Evolutionary conservation across 306 rosid genomes (phyloP).

Genomic region (Prunus dulcis): DNA sequence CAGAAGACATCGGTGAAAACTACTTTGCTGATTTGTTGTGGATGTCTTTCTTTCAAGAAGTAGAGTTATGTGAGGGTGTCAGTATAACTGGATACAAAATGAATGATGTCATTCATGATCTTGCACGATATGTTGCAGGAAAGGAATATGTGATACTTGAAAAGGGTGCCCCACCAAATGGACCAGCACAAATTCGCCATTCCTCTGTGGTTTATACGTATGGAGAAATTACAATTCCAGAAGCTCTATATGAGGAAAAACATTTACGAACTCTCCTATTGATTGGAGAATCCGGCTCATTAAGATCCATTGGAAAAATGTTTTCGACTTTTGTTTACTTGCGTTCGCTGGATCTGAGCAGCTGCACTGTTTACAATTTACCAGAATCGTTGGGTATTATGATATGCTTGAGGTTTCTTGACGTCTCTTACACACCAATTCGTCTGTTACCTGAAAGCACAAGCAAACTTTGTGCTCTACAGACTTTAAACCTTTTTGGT

Average conservation of each 20-base stretch:
- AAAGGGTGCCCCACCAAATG: too few relatives aligned
- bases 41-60: slow-evolving; percentile 18
- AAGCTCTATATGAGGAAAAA: not conserved
- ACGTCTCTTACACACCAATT: not conserved
- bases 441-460: not conserved
- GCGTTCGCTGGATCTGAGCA: slow-evolving; percentile 7
- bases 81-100: not conserved
- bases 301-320: not conserved
- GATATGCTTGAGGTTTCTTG: slow-evolving; percentile 12
- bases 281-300: not conserved
- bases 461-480: not conserved
- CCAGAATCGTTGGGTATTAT: not conserved
- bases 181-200: not conserved
- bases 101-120: slow-evolving; percentile 19
- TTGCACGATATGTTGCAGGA: not conserved
- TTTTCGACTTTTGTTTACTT: not conserved
- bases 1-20: slow-evolving; percentile 11
- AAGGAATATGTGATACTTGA: not conserved
- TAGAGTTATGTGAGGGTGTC: not conserved
- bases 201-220: not conserved
- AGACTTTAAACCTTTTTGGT: not conserved
- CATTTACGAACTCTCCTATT: slow-evolving; percentile 4
- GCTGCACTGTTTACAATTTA: not conserved
- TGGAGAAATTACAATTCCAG: not conserved
- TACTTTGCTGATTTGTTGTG: slow-evolving; percentile 7